A percentile compares a stretch with the other conserved stretches of the same genome.
Evolutionary conservation across 371 early-diverging fungal species (phyloP).

Genomic region (Nematocida ausubeli): DNA sequence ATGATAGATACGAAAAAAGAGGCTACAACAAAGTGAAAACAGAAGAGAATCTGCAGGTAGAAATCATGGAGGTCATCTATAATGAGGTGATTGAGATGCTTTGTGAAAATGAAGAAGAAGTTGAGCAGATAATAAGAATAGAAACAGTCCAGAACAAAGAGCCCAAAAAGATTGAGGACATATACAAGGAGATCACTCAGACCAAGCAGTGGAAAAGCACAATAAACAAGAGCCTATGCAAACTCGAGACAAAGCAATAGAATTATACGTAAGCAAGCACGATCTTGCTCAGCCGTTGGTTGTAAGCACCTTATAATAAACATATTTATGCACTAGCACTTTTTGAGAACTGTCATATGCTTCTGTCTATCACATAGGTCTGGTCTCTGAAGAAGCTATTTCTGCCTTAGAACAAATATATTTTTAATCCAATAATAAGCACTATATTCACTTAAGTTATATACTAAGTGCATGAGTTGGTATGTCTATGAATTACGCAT

Average conservation of each 20-base stretch:
- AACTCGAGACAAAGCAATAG: background rate
- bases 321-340: too few species aligned
- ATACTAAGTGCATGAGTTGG: too few species aligned
- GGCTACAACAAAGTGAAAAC: slow-evolving; percentile 81
- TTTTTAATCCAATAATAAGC: too few species aligned
- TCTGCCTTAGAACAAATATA: too few species aligned
- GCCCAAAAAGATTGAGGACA: slow-evolving; percentile 18
- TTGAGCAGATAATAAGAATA: slow-evolving; percentile 6
- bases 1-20: slow-evolving; percentile 76
- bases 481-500: too few species aligned
- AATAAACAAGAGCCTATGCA: background rate
- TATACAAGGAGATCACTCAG: slow-evolving; percentile 23
- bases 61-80: slow-evolving; percentile 89
- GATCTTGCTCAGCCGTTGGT: too few species aligned
- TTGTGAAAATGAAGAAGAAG: slow-evolving; percentile 62
- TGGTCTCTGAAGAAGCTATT: too few species aligned
- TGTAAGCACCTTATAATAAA: background rate
- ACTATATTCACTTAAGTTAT: too few species aligned
- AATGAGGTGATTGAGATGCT: slow-evolving; percentile 82
- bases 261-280: too few species aligned
- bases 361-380: too few species aligned
- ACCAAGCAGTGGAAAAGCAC: background rate
- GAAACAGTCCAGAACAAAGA: slow-evolving; percentile 8
- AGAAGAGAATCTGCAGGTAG: slow-evolving; percentile 87
- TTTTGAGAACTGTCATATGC: too few species aligned